A percentile compares a stretch with the other conserved stretches of the same genome.
These are phyloP conservation scores for Morella rubra DNA, from an alignment of 306 rosid species.

Conservation along the genomic window DNA sequence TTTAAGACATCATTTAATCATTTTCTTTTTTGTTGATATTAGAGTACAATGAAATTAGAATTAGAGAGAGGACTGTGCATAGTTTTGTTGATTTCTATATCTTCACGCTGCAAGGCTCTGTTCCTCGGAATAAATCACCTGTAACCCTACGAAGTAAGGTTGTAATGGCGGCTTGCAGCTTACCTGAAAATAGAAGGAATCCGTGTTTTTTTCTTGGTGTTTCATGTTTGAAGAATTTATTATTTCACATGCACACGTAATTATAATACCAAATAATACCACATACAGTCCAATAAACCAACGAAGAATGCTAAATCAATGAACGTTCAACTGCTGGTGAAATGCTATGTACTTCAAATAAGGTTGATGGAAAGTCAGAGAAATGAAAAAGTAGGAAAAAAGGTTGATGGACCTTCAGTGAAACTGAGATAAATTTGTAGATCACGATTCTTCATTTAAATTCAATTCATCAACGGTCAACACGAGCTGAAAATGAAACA, in stretches of 20 bases:
- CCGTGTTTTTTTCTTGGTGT: background rate
- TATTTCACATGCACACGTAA: background rate
- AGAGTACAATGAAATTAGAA: too few relatives aligned
- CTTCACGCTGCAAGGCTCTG: background rate
- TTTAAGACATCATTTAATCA: too few relatives aligned
- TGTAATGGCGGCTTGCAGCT: background rate
- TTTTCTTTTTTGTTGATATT: too few relatives aligned
- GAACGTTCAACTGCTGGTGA: background rate
- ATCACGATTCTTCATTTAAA: conserved; percentile 25
- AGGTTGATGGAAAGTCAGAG: background rate
- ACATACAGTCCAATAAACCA: background rate
- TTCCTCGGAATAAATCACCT: background rate
- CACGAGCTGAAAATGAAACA: conserved; percentile 16
- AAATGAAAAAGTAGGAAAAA: too few relatives aligned
- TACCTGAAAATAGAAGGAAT: background rate
- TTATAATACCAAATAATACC: background rate
- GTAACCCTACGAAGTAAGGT: background rate
- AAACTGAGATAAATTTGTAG: background rate
- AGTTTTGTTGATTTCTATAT: background rate
- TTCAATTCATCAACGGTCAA: conserved; percentile 28
- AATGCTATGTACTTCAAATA: background rate
- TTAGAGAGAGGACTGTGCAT: background rate
- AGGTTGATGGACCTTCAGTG: background rate
- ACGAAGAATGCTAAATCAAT: background rate
- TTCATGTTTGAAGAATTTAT: background rate